Percentiles rank a stretch among this genome's conserved stretches.
Evolutionary conservation across 768 basidiomycete species (phyloP).

Genomic region (Hypsizygus marmoreus): DNA sequence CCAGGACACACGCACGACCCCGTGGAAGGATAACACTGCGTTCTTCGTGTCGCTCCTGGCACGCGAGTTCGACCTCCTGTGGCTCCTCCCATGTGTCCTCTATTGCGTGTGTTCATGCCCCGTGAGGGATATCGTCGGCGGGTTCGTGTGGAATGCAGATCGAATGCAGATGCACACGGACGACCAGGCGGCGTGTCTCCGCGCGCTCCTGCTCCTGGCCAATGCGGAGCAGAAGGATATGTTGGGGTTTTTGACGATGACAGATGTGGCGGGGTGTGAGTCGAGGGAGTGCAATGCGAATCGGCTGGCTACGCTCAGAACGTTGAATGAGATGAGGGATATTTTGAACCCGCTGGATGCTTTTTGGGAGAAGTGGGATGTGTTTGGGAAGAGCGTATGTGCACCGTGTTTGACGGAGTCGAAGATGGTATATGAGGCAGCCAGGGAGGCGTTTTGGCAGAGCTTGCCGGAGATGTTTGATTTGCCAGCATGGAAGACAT

Average conservation of each 20-base stretch:
- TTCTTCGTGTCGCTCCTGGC: constrained; percentile 38
- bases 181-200: constrained; percentile 6
- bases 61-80: constrained; percentile 34
- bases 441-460: too few relatives aligned
- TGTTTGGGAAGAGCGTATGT: constrained; percentile 1
- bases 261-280: constrained; percentile 1
- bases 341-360: constrained; percentile 4
- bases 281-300: constrained; percentile 2
- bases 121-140: constrained; percentile 37
- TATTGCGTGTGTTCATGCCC: constrained; percentile 40
- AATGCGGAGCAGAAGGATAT: constrained; percentile 7
- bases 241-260: constrained; percentile 7
- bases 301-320: constrained; percentile 1
- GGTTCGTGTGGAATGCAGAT: constrained; percentile 28
- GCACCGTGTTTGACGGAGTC: too few relatives aligned
- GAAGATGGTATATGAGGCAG: too few relatives aligned
- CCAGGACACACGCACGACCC: constrained; percentile 35
- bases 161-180: neutral
- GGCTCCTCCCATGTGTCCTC: constrained; percentile 36
- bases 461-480: too few relatives aligned
- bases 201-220: constrained; percentile 5
- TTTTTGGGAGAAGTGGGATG: constrained; percentile 2
- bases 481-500: too few relatives aligned
- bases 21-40: constrained; percentile 38
- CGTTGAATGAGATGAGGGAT: neutral